Percentiles rank a stretch among this genome's conserved stretches.
phyloP scores from a whole-genome alignment of 495 filamentous ascomycete species.

The Aspergillus avenaceus region DNA sequence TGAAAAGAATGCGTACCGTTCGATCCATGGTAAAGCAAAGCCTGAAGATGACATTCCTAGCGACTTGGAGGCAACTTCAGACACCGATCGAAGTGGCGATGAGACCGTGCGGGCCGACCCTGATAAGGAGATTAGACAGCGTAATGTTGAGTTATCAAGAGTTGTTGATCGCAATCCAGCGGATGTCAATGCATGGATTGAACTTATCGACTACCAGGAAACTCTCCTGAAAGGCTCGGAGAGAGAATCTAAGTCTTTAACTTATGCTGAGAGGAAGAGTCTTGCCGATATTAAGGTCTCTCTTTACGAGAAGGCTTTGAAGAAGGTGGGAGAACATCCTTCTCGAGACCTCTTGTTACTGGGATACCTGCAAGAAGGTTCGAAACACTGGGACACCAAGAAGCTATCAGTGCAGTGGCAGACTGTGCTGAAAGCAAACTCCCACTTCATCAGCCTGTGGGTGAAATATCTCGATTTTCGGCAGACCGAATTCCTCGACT shows the following conservation, averaged over 20 bases:
- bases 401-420: conserved; percentile 63
- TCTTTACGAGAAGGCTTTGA: conserved; percentile 76
- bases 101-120: conserved; percentile 26
- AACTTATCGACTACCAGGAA: conserved; percentile 73
- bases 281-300: conserved; percentile 75
- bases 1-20: conserved; percentile 61
- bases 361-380: conserved; percentile 67
- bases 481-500: conserved; percentile 63
- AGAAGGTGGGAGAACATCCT: conserved; percentile 42
- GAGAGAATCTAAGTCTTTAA: conserved; percentile 39
- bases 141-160: conserved; percentile 54
- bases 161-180: conserved; percentile 57
- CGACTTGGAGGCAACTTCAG: conserved; percentile 52
- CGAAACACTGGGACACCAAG: conserved; percentile 65
- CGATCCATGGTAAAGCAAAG: conserved; percentile 63
- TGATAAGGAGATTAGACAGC: conserved; percentile 40
- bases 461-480: conserved; percentile 68
- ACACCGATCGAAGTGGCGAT: conserved; percentile 38
- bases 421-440: conserved; percentile 52
- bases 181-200: conserved; percentile 71
- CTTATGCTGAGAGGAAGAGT: conserved; percentile 57
- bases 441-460: conserved; percentile 63
- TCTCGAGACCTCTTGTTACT: conserved; percentile 54
- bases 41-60: conserved; percentile 41
- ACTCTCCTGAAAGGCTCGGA: conserved; percentile 44